phyloP scores from a whole-genome alignment of 2,329 filamentous ascomycete genomes.

The Taxawa tesnikishii region DNA sequence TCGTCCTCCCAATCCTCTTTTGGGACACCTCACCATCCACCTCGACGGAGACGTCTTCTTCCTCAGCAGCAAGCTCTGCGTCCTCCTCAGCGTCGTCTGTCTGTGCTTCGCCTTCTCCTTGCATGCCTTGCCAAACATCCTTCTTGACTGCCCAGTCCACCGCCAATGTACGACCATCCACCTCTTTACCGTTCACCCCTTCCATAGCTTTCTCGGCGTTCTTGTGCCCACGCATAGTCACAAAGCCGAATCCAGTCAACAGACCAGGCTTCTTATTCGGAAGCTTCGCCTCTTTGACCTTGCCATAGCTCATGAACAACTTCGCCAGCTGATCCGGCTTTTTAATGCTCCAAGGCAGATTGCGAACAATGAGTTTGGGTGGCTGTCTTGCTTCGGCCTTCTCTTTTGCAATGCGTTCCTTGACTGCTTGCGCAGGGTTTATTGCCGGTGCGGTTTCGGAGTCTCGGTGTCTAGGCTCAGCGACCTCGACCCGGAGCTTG shows the following conservation, averaged over 20 bases:
- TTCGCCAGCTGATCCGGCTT: constrained; percentile 65
- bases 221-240: constrained; percentile 74
- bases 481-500: constrained; percentile 75
- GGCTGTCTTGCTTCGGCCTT: constrained; percentile 53
- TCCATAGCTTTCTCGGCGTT: constrained; percentile 85
- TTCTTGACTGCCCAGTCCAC: constrained; percentile 98
- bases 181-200: constrained; percentile 73
- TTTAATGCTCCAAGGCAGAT: constrained; percentile 93
- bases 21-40: constrained; percentile 25
- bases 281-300: constrained; percentile 76
- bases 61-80: constrained; percentile 14
- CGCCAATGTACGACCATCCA: constrained; percentile 78
- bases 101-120: constrained; percentile 27
- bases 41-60: constrained; percentile 22
- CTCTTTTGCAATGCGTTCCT: constrained; percentile 55
- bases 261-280: constrained; percentile 59
- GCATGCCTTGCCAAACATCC: constrained; percentile 50
- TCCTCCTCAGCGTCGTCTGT: constrained; percentile 14
- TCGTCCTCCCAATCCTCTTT: constrained; percentile 19
- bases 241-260: constrained; percentile 83
- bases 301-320: constrained; percentile 79
- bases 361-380: constrained; percentile 80
- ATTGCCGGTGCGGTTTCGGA: constrained; percentile 11
- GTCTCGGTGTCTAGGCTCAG: constrained; percentile 69
- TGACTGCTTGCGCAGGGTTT: constrained; percentile 31